phyloP scores from a whole-genome alignment of 2,329 filamentous ascomycete species.

The Cephalotrichum gorgonifer region DNA sequence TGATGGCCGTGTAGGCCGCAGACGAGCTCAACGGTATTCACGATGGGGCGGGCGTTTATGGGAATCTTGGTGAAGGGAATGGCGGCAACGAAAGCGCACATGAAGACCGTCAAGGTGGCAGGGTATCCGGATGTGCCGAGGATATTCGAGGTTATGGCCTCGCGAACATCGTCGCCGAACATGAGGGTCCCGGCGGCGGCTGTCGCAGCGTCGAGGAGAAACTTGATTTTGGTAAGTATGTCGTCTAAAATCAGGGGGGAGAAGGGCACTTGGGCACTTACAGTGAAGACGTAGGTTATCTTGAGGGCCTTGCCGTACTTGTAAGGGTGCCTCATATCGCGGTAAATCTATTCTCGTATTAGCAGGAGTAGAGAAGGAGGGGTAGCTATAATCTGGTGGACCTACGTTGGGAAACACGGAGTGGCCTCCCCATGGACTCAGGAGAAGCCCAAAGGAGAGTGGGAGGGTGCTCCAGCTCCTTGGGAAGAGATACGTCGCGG shows the following conservation, averaged over 20 bases:
- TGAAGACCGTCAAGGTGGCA: conserved; percentile 58
- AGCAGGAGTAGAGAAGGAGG: background rate
- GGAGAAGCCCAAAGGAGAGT: conserved; percentile 79
- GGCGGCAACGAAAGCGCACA: conserved; percentile 80
- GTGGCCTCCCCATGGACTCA: conserved; percentile 60
- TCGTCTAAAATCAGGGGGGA: background rate
- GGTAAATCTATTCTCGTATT: conserved; percentile 37
- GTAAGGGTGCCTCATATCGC: conserved; percentile 62
- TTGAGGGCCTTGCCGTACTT: conserved; percentile 69
- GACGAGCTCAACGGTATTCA: conserved; percentile 74
- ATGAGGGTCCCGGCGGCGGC: conserved; percentile 81
- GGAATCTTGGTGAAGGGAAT: conserved; percentile 96
- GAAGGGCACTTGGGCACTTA: conserved; percentile 25
- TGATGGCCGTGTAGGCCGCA: conserved; percentile 53
- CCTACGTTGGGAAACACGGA: conserved; percentile 73
- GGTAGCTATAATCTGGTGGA: background rate
- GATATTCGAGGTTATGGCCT: conserved; percentile 88
- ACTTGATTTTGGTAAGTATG: conserved; percentile 30
- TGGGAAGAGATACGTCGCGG: conserved; percentile 71
- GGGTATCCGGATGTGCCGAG: conserved; percentile 68
- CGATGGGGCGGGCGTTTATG: conserved; percentile 77
- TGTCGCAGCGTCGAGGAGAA: conserved; percentile 69
- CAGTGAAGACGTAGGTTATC: conserved; percentile 76
- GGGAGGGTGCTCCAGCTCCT: conserved; percentile 80
- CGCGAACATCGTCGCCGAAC: conserved; percentile 83